Evolutionary conservation across 2,329 filamentous ascomycete species (phyloP).

Genomic region (Pseudocercospora cruenta): DNA sequence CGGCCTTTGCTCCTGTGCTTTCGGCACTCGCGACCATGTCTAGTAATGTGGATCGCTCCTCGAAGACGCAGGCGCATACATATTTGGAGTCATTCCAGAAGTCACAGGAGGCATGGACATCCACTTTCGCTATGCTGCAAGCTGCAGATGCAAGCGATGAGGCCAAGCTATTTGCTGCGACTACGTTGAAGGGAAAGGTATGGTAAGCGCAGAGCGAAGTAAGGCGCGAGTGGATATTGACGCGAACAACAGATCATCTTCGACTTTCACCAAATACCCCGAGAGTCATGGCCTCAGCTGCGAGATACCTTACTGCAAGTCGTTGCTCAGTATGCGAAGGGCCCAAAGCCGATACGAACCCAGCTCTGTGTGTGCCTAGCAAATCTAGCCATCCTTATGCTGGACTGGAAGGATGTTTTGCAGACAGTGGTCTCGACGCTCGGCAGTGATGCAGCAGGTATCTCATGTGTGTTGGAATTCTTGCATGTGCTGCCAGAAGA

Average conservation of each 20-base stretch:
- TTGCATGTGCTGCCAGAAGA: conserved; percentile 96
- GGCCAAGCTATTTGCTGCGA: conserved; percentile 92
- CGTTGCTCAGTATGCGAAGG: conserved; percentile 77
- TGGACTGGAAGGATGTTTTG: conserved; percentile 90
- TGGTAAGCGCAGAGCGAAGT: conserved; percentile 24
- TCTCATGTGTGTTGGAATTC: conserved; percentile 92
- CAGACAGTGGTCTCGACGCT: conserved; percentile 78
- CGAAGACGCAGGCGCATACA: conserved; percentile 88
- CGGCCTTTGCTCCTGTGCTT: conserved; percentile 81
- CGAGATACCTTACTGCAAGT: conserved; percentile 83
- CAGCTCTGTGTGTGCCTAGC: conserved; percentile 95
- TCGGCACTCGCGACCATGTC: conserved; percentile 90
- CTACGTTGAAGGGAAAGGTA: conserved; percentile 97
- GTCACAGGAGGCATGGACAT: conserved; percentile 90
- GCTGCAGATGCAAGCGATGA: conserved; percentile 74
- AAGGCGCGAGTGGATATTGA: conserved; percentile 12
- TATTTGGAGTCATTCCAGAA: conserved; percentile 96
- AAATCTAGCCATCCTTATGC: conserved; percentile 94
- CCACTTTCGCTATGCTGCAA: conserved; percentile 83
- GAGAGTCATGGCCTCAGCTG: conserved; percentile 72
- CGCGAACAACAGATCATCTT: conserved; percentile 76
- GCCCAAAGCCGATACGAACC: conserved; percentile 76
- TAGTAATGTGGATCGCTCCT: conserved; percentile 71
- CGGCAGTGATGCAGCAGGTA: conserved; percentile 73
- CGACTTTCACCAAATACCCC: conserved; percentile 85